Evolutionary conservation across 352 stramenopile species (phyloP), one percentile per base, ranked within the genome.

Genomic region (Globisporangium cystogenes): DNA sequence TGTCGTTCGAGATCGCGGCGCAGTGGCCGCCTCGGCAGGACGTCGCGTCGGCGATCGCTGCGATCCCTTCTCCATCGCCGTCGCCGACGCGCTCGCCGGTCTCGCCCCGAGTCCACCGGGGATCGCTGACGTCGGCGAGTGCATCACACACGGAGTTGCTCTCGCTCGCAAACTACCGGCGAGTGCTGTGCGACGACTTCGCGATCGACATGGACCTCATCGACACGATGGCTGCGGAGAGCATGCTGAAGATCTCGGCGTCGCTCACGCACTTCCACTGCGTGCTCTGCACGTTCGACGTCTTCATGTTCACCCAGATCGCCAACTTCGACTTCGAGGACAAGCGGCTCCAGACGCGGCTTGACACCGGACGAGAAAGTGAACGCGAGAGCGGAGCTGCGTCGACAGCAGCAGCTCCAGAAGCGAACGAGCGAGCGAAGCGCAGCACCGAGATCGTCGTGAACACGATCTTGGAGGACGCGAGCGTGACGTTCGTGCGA

Each of bases 101-200:
- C 20, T 41, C 51, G 18, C 39, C 37, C 10, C 55, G 18, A 8
- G 39, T 36, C 11, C 39, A 18, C 6, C 27, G 44, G 7, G 21
- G 53, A 1, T 42, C 44, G 26, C 47, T 40, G 3, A 12, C 50
- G 46, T 37, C 51, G 11, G 10, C 24, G 18, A 23, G 21, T 23
- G 4, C 48, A 4, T 46, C 44, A 10, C 45, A 18, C 18, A 14
- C 27, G 18, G 45, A 53, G 15, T 20, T 49, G 23, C 12, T 55
- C 7, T 49, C 50, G 4, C 52, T 71, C 0, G 40, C 51, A 1
- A 53, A 68, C 31, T 87, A 87, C 55, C 60, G 73, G 11, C 75
- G 80, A 2, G 67, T 76, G n/a, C 50, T 89, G 0, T 90, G 80
- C 45, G 77, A 90, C 31, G 77, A 90, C 46, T 90, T 89, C 50